A percentile compares a stretch with the other conserved stretches of the same genome.
phyloP scores from a whole-genome alignment of 75 land plant genomes.

The Cunninghamia lanceolata region DNA sequence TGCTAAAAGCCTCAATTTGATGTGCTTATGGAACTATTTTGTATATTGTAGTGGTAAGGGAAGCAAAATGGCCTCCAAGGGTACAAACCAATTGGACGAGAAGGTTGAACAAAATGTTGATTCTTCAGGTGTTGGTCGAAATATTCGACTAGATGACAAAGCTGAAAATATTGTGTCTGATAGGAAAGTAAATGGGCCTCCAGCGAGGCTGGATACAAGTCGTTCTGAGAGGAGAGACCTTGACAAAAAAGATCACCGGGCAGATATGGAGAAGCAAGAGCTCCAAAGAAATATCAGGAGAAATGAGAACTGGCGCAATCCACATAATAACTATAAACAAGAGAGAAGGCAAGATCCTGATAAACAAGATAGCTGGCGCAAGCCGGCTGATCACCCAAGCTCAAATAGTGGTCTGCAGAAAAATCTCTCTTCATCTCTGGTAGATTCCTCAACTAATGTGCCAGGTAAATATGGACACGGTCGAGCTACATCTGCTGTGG shows the following conservation, averaged over 20 bases:
- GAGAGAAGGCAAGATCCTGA: slow-evolving; percentile 48
- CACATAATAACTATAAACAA: slow-evolving; percentile 30
- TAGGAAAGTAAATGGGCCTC: slow-evolving; percentile 11
- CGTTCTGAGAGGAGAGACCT: slow-evolving; percentile 22
- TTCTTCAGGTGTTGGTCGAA: slow-evolving; percentile 27
- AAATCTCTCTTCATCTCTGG: not conserved
- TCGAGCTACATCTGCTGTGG: slow-evolving; percentile 72
- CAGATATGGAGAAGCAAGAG: slow-evolving; percentile 52
- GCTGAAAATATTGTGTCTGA: slow-evolving; percentile 20
- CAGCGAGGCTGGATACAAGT: slow-evolving; percentile 26
- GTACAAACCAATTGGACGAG: slow-evolving; percentile 13
- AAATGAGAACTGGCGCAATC: slow-evolving; percentile 46
- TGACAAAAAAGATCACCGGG: slow-evolving; percentile 48
- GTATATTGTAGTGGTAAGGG: slow-evolving; percentile 25
- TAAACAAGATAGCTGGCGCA: slow-evolving; percentile 92
- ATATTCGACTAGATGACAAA: slow-evolving; percentile 31
- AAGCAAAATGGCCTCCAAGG: slow-evolving; percentile 19
- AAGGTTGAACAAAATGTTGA: slow-evolving; percentile 8
- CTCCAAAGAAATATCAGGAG: slow-evolving; percentile 38
- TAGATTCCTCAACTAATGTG: slow-evolving; percentile 21
- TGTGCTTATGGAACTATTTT: not conserved
- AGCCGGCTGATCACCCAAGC: slow-evolving; percentile 53
- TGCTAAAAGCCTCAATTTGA: not conserved
- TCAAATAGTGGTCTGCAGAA: slow-evolving; percentile 22
- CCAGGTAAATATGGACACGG: slow-evolving; percentile 32